Base-by-base conservation (phyloP, 768 basidiomycete species). In the Lenzites betulinus region DNA sequence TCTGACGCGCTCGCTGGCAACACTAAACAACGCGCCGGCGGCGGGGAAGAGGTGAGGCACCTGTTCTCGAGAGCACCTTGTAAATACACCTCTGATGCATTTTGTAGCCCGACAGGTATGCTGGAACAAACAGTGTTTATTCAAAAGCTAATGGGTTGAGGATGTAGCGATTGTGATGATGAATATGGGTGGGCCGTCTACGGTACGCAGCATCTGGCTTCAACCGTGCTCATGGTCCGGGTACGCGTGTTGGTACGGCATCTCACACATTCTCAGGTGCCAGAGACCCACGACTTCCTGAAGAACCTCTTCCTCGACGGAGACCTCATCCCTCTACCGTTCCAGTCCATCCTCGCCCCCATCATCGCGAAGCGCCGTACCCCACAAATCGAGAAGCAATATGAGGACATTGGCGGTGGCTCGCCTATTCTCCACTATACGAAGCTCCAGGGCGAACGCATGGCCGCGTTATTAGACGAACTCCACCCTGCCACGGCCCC, bases 101-200 rank as follows among this genome's bases (percentile, higher is more conserved):
- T 20, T 25, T 7, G 11, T 20, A 72, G 68, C 51, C 69, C 71
- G 9, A 70, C 68, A 70, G 67, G 69, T 70, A 66, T 48, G 67
- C 51, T 2, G 2, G 7, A 30, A 33, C 30, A 4, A 33, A 33
- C 3, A 44, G 7, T 23, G 16, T 15, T 26, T 7, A 5, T 18
- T 30, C 5, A 8, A n/a, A n/a, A 28, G 36, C 53, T 64, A 20
- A 66, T 16, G 16, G 25, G 23, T 39, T 12, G 22, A 18, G 49
- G 7, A 2, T 7, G 18, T 39, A 86, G 96, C 91, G 38, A 83
- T 98, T 63, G 94, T 99, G 42, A 92, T 99, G 90, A 79, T 99
- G 78, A 99, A 98, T 75, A 99, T 99, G 97, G 97, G 97, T 44
- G 97, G 97, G 1, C 97, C 96, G 23, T 84, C 91, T 51, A 95